Evolutionary conservation across 345 rosid genomes (phyloP).

Genomic region (Citrus sp.): DNA sequence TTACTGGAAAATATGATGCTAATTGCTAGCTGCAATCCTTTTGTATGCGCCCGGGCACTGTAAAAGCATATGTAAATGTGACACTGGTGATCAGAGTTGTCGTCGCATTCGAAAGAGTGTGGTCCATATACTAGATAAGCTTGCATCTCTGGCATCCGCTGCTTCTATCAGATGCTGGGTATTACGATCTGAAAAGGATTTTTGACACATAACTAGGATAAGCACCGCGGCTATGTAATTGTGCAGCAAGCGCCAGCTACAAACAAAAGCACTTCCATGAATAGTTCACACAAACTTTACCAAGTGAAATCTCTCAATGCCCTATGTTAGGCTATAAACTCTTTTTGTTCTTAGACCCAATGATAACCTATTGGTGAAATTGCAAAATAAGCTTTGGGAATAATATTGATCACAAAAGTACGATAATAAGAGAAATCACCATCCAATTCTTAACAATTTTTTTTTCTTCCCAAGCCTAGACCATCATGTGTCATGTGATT

Average conservation of each 20-base stretch:
- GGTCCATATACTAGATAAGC: background rate
- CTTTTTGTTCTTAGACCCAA: too few species aligned
- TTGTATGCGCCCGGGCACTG: background rate
- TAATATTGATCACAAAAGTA: background rate
- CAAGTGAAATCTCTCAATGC: background rate
- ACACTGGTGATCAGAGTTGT: background rate
- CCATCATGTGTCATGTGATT: too few species aligned
- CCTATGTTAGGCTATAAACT: background rate
- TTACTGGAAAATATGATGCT: background rate
- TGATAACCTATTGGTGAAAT: background rate
- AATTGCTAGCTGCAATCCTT: background rate
- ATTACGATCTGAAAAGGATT: background rate
- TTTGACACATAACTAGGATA: background rate
- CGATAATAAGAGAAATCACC: background rate
- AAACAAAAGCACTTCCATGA: background rate
- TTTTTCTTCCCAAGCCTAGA: background rate
- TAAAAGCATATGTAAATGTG: background rate
- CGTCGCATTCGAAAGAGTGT: background rate
- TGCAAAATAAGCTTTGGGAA: background rate
- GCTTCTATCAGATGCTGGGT: background rate
- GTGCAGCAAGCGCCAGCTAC: background rate
- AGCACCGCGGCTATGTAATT: background rate
- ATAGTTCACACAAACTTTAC: background rate
- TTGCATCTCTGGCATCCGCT: background rate
- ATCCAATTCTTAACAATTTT: background rate